Base-by-base conservation (phyloP, 768 basidiomycete genomes). In the Podaxis carcinomalis region DNA sequence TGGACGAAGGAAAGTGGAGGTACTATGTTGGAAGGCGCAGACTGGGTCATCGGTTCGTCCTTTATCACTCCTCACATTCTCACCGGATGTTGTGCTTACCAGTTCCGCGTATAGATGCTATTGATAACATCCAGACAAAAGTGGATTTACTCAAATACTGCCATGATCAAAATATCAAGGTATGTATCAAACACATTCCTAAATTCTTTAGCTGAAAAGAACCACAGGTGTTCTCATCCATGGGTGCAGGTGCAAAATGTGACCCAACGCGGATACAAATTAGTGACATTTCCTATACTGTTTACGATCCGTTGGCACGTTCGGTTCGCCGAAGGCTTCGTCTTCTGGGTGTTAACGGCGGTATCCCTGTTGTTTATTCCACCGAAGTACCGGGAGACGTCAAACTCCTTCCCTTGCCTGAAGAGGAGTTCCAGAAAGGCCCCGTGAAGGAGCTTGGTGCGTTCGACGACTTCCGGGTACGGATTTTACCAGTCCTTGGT, bases 251-350 rank as follows among this genome's bases (percentile, higher is more conserved):
- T 11, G 90, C 95, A 13, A 99, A 98, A 75, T 84, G 83, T 67
- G 97, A 99, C 72, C 95, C 97, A 0, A 96, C 95, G 1, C 85
- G 94, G 42, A 84, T 99, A 25, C 95, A 98, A 73, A 97, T 98
- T 59, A 89, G 88, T 64, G 96, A 98, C 74, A 93, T 98, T 66
- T 94, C 95, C 2, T 78, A 80, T 60, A 98, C 97, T 0, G 82
- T 92, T 42, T 96, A 98, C 68, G 97, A 98, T 72, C 95, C 95
- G 3, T 84, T 99, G 16, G 97, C 97, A 23, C 89, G 95, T 60
- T 83, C 91, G 21, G 95, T 98, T 27, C 85, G 97, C 3, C 80
- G 87, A 27, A 84, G 90, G 51, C 79, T 93, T 25, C 89, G 88
- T 52, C 70, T 81, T 14, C 75, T 80, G 25, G 86, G 85, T n/a